Evolutionary conservation across 2,329 filamentous ascomycete genomes (phyloP).

Genomic region (Calcarisporium arbuscula): DNA sequence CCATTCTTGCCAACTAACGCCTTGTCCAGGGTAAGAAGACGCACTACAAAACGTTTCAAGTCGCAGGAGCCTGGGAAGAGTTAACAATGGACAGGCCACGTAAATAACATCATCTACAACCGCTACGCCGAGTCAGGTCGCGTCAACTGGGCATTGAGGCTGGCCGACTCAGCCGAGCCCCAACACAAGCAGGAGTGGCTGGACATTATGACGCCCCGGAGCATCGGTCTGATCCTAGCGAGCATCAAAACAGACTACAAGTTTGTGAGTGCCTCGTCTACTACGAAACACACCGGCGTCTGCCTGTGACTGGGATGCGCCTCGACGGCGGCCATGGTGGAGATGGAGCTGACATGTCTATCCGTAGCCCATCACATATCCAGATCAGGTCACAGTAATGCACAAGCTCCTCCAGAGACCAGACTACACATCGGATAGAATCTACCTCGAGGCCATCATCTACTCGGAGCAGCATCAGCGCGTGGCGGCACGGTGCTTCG

Average conservation of each 20-base stretch:
- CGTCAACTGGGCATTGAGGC: slow-evolving; percentile 70
- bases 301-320: no score
- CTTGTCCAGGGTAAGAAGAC: slow-evolving; percentile 4
- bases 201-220: slow-evolving; percentile 59
- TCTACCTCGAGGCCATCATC: slow-evolving; percentile 57
- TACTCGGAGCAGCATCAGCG: slow-evolving; percentile 70
- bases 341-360: no score
- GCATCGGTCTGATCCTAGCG: slow-evolving; percentile 68
- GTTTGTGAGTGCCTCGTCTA: slow-evolving; percentile 53
- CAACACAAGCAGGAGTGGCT: slow-evolving; percentile 58
- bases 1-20: slow-evolving; percentile 6
- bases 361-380: slow-evolving; percentile 83
- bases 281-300: no score
- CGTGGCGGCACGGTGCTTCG: slow-evolving; percentile 64
- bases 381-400: slow-evolving; percentile 76
- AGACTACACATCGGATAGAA: slow-evolving; percentile 31
- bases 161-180: slow-evolving; percentile 57
- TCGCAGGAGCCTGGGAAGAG: no score
- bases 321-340: no score
- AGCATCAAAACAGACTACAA: slow-evolving; percentile 82
- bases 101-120: slow-evolving; percentile 82
- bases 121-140: slow-evolving; percentile 77
- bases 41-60: no score
- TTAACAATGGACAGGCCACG: slow-evolving; percentile 42
- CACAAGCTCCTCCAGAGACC: slow-evolving; percentile 64